Conservation (phyloP, 495 filamentous ascomycete genomes). For the Terfezia claveryi region DNA sequence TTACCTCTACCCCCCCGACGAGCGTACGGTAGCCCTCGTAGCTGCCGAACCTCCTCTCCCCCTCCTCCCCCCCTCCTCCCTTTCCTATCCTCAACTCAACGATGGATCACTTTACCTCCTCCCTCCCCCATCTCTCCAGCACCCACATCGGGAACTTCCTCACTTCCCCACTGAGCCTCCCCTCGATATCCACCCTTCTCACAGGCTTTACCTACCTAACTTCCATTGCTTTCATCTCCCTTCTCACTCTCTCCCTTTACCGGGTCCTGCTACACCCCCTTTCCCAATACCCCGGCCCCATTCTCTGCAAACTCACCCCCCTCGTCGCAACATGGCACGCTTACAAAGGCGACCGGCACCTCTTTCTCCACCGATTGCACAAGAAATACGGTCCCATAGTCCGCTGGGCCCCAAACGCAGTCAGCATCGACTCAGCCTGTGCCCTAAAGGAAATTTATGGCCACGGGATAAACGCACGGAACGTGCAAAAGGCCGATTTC, state of each 20-base stretch:
- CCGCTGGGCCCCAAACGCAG: constrained; percentile 27
- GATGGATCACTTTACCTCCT: background rate
- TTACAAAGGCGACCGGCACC: constrained; percentile 8
- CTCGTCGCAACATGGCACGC: constrained; percentile 19
- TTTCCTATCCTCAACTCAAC: too few relatives aligned
- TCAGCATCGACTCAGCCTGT: constrained; percentile 27
- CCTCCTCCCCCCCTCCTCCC: too few relatives aligned
- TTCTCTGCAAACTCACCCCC: constrained; percentile 29
- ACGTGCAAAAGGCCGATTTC: constrained; percentile 30
- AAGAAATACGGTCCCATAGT: constrained; percentile 26
- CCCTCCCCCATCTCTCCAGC: background rate
- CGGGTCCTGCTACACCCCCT: constrained; percentile 38
- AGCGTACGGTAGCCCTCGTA: too few relatives aligned
- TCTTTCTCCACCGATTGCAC: constrained; percentile 14
- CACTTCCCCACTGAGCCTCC: background rate
- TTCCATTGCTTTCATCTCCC: background rate
- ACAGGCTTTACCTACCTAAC: background rate
- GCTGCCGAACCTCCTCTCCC: too few relatives aligned
- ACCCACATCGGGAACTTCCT: background rate
- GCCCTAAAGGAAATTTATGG: constrained; percentile 34
- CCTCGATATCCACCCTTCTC: background rate
- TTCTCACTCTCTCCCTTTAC: constrained; percentile 22
- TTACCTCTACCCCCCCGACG: too few relatives aligned
- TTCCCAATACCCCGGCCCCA: constrained; percentile 40
- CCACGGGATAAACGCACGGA: constrained; percentile 22